Base-by-base conservation (phyloP, 2,329 filamentous ascomycete genomes). In the Xylariaceae sp. region DNA sequence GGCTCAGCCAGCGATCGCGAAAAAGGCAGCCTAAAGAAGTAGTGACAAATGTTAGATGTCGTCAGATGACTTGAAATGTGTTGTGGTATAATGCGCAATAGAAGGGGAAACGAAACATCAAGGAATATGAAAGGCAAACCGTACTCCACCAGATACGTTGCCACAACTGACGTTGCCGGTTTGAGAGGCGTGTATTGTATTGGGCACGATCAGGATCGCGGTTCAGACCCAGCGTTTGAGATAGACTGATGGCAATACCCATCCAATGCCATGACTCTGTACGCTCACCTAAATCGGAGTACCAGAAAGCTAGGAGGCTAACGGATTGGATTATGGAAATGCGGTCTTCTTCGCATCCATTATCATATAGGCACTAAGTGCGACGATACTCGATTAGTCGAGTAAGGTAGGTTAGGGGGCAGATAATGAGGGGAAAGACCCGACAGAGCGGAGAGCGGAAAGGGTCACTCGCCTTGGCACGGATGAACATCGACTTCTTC, bases 1-100 rank as follows among this genome's bases (percentile, higher is more conserved):
- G 66, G 33, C 74, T 70, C 16, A 77, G 61, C 75, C 75, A 78
- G 3, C 73, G 68, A 62, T 78, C 76, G 31, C 76, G 71, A 34
- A 72, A 71, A 45, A 76, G 69, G 50, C 71, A 75, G 19, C 55
- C 55, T 58, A 44, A 6, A 31, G 23, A 16, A 21, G 44, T n/a
- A n/a, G n/a, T n/a, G 16, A 46, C 21, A 17, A 44, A 28, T 1
- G 14, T 58, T 56, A 43, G 45, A 43, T 37, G 16, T 33, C 23
- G 16, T 21, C 14, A 29, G 11, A 29, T 24, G n/a, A 11, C 14
- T 28, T 23, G 11, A 24, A 39, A n/a, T n/a, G n/a, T n/a, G n/a
- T n/a, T n/a, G n/a, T n/a, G n/a, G n/a, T n/a, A n/a, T n/a, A n/a
- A n/a, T n/a, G n/a, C n/a, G n/a, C n/a, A n/a, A 31, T 17, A 21